Base-by-base conservation (phyloP, 2,329 filamentous ascomycete species). In the Hypomyces perniciosus region DNA sequence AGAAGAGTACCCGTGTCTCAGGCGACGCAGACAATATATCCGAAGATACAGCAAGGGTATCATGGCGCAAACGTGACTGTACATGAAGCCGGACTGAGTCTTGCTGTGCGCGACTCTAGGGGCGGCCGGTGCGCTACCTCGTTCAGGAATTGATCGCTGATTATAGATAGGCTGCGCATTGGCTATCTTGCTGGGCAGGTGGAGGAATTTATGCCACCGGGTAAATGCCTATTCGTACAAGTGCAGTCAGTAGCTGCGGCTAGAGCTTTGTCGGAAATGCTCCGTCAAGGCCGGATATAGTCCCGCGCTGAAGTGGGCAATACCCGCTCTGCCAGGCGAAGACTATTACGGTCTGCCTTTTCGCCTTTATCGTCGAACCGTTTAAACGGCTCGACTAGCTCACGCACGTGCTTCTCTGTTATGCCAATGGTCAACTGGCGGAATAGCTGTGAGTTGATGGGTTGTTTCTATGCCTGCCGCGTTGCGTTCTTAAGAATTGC, bases 281-380 rank as follows among this genome's bases (percentile, higher is more conserved):
- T 13, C 51, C 54, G 31, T 53, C 44, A 13, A 53, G 48, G 7
- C 54, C 54, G 33, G 53, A 55, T 12, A 42, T 55, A 27, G 20
- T 38, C 10, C 26, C 44, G 27, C 51, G 54, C 33, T 55, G 51
- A 4, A 51, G 27, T 27, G 51, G 51, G 8, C 51, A 44, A 44
- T 55, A 47, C 8, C 54, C 51, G 30, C 54, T 53, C 33, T 51
- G 47, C 47, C 48, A 51, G 12, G 54, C 51, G 40, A 55, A 55
- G 5, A 31, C 42, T 8, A 45, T 44, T 40, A 3, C 39, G 48
- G 28, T 37, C 6, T 4, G 52, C 52, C 8, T 41, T 29, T 6
- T 31, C 38, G 28, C 20, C 48, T 38, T 37, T n/a, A 33, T 54
- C 52, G 30, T 54, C 52, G 39, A 46, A 53, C n/a, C 47, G 29